Evolutionary conservation across 2,329 filamentous ascomycete species (phyloP), one percentile per base, ranked within the genome.

Genomic region (Camillea tinctor): DNA sequence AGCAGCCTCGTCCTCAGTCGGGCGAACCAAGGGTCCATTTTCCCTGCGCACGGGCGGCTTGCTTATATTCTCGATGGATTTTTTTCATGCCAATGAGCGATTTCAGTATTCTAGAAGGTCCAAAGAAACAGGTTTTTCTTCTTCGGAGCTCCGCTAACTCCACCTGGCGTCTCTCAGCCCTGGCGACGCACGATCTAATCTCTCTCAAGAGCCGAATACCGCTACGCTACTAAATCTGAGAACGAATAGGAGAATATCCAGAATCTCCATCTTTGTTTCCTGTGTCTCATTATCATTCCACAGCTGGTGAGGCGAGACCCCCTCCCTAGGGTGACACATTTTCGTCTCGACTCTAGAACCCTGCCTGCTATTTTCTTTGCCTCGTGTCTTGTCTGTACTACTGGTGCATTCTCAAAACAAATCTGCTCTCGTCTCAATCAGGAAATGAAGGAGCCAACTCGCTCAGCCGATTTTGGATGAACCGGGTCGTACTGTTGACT

Each of bases 131-230:
- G 36, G 36, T 26, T 54, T 50, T 57, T 52, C 26, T 50, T 58
- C 52, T 58, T 55, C 54, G 56, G 61, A 65, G 57, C 61, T 65
- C 64, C 64, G 60, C 59, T 44, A 24, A 51, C 59, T 64, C 65
- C 68, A 67, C 62, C 52, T 26, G 30, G 49, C 57, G 64, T 70
- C 64, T 68, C 61, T 71, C 67, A 70, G 64, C 61, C 44, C 49
- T 59, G 55, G 55, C 44, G 20, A 51, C 52, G 20, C 52, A 54
- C 52, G 26, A 57, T 40, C 22, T 22, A 52, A 56, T 54, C 51
- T 26, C 52, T 50, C 54, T 59, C 53, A 54, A 24, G 52, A 50
- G 53, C 36, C 20, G 49, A n/a, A 44, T 44, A n/a, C 36, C 5
- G 36, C 36, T 15, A 44, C 36, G 53, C 40, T 57, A 44, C 53